Base-by-base conservation (phyloP, 2,329 filamentous ascomycete genomes). In the Helminthosporium solani region DNA sequence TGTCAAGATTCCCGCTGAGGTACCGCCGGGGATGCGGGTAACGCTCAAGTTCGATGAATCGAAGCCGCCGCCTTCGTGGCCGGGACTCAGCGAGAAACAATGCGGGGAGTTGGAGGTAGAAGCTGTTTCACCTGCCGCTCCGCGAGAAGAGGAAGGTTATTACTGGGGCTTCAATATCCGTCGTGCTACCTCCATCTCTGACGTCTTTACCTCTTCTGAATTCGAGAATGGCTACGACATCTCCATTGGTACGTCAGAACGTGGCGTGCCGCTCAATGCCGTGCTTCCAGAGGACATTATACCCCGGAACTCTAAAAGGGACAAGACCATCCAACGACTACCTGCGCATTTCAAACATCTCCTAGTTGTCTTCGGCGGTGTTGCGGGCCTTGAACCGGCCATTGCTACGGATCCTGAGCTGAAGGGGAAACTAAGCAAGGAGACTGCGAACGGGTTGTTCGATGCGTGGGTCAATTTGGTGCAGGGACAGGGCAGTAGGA, bases 161-260 rank as follows among this genome's bases (percentile, higher is more conserved):
- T 95, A 91, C 72, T 95, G 90, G 89, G 90, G 90, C 36, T 95
- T 87, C 68, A 78, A 75, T 7, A 82, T 90, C 3, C 81, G 90
- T 20, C 81, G 78, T 50, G 84, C 84, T 28, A 61, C 70, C 3
- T 85, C 81, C 2, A 77, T 95, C 4, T 87, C 87, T 4, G 74
- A 79, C 4, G 82, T 95, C 7, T 90, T 92, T 61, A 90, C 88
- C 3, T 88, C 91, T 65, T 85, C 82, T 54, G 78, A 82, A 0
- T 90, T 82, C 63, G 82, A 87, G 45, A 83, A 81, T 36, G 90
- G 90, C 11, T 95, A 95, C 70, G 88, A 95, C 68, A 58, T 91
- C 46, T 88, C 84, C 57, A 83, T 95, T 56, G 90, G 89, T 14
- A 95, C 89, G 0, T 92, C 88, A 2, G 90, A 95, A 71, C 83